phyloP scores from a whole-genome alignment of 2,329 filamentous ascomycete species.

The Colletotrichum shisoi region DNA sequence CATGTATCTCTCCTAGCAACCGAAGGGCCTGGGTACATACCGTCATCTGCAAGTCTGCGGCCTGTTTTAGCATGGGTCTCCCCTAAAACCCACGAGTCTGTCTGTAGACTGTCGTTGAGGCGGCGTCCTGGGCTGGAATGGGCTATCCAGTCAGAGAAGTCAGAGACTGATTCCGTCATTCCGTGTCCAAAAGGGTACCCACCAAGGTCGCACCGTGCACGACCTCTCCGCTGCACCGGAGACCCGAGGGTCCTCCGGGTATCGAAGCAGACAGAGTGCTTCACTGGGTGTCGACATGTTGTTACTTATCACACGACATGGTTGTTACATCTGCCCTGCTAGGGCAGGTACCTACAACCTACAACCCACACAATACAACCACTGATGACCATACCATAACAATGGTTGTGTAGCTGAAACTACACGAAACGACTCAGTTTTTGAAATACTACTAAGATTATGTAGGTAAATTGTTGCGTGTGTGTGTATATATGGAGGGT shows the following conservation, averaged over 20 bases:
- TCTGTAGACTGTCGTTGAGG: constrained; percentile 14
- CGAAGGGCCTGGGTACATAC: constrained; percentile 9
- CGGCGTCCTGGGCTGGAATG: constrained; percentile 20
- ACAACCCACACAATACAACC: too few species aligned
- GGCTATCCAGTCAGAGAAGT: constrained; percentile 33
- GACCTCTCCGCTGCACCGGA: constrained; percentile 12
- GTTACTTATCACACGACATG: too few species aligned
- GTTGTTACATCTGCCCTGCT: too few species aligned
- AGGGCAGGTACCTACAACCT: too few species aligned
- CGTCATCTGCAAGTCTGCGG: constrained; percentile 5
- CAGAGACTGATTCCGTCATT: constrained; percentile 38
- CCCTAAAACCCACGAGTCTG: constrained; percentile 28
- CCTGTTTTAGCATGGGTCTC: constrained; percentile 5
- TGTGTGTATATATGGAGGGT: too few species aligned
- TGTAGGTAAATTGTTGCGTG: too few species aligned
- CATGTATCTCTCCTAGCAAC: constrained; percentile 21
- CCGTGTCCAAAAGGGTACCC: constrained; percentile 32
- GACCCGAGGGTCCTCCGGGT: constrained; percentile 25
- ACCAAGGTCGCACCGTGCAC: constrained; percentile 16
- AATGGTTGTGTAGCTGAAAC: too few species aligned
- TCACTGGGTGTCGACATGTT: neutral
- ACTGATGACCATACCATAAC: too few species aligned
- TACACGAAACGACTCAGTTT: too few species aligned
- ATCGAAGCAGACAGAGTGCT: neutral
- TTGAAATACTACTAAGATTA: too few species aligned